Evolutionary conservation across 2,329 filamentous ascomycete species (phyloP).

Genomic region (Sarocladiaceae sp.): DNA sequence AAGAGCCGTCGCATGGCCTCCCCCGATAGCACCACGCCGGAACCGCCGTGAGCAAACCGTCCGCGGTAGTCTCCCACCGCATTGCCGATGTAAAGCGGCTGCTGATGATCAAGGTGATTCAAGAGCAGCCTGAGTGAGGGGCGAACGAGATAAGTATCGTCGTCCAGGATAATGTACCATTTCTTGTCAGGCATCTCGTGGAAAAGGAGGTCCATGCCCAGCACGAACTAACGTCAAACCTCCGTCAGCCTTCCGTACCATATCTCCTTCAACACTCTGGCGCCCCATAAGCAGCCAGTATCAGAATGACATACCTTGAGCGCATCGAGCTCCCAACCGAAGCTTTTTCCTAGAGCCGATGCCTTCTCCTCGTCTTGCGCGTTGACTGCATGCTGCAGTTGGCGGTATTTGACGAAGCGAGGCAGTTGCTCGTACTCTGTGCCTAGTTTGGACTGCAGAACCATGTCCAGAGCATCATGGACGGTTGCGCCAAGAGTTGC

Average conservation of each 20-base stretch:
- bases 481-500: conserved; percentile 28
- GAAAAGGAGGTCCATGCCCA: conserved; percentile 49
- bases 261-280: too few relatives aligned
- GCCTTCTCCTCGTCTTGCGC: conserved; percentile 34
- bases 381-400: conserved; percentile 32
- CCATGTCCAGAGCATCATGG: conserved; percentile 35
- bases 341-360: conserved; percentile 28
- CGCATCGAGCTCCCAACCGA: conserved; percentile 47
- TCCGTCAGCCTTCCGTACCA: too few relatives aligned
- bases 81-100: conserved; percentile 50
- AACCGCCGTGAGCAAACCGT: conserved; percentile 54
- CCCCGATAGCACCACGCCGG: conserved; percentile 48
- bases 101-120: conserved; percentile 41
- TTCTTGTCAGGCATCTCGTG: conserved; percentile 48
- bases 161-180: conserved; percentile 56
- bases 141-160: conserved; percentile 52
- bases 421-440: conserved; percentile 22
- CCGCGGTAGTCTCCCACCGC: conserved; percentile 52
- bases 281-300: conserved; percentile 1
- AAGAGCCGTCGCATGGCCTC: conserved; percentile 45
- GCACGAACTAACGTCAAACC: conserved; percentile 55
- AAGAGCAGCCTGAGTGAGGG: conserved; percentile 44
- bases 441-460: conserved; percentile 27
- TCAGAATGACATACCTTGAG: conserved; percentile 35
- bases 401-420: conserved; percentile 36